Base-by-base conservation (phyloP, 2,329 filamentous ascomycete genomes). In the Ustulina deusta region DNA sequence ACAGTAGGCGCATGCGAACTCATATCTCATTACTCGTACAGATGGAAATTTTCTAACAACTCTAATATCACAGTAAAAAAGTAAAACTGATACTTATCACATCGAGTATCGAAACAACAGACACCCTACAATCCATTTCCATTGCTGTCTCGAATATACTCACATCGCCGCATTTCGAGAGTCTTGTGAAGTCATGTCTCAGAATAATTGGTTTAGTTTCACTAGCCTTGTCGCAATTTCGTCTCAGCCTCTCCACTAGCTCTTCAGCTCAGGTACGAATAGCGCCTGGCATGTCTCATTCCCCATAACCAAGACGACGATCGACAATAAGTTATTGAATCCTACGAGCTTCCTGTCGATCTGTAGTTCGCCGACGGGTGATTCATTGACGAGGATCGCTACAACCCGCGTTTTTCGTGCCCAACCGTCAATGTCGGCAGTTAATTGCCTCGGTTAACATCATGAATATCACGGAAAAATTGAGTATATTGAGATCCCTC, bases 361-460 rank as follows among this genome's bases (percentile, higher is more conserved):
- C n/a, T 22, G 3, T 13, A 49, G 17, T 34, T n/a, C 15, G 7
- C 17, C 17, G 17, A n/a, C 25, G 29, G 15, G 7, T 13, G 10
- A 4, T 3, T 52, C 9, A 22, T 54, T 6, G 17, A 36, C 29
- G 32, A 46, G 10, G 17, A 20, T 1, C 3, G n/a, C 32, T 49
- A 17, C 9, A 9, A 1, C 25, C 6, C 25, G 15, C 6, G 22
- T n/a, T 6, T n/a, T 27, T 60, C 34, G 15, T 27, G 87, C 90
- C 9, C 91, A 73, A 0, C 84, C 81, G 71, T 88, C 15, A 84
- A 2, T 85, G 86, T 2, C 85, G 88, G 61, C 86, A 89, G 74
- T 91, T 88, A 81, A 90, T 91, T 38, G 91, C 89, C 0, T 90
- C 86, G 0, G 89, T 89, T 0, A 11, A 2, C 88, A 87, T 55